phyloP scores from a whole-genome alignment of 345 rosid species.

The Arabidopsis arenosa region DNA sequence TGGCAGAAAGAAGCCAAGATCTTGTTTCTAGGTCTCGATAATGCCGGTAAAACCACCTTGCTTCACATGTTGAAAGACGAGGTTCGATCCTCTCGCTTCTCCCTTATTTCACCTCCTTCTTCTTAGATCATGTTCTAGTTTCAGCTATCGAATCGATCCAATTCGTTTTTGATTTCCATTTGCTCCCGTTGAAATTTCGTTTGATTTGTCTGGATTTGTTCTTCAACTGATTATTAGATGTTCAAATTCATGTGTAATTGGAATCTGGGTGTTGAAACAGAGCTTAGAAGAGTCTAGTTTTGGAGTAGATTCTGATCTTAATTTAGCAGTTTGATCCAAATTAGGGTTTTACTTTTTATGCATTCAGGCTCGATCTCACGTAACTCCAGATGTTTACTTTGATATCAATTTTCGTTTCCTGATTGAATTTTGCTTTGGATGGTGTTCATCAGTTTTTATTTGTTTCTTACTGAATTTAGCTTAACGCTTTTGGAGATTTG shows the following conservation, averaged over 20 bases:
- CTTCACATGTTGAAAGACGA: conserved; percentile 93
- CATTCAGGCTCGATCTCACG: neutral
- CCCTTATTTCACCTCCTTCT: neutral
- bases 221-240: neutral
- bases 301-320: neutral
- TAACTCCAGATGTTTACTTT: conserved; percentile 18
- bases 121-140: neutral
- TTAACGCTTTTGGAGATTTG: conserved; percentile 9
- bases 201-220: neutral
- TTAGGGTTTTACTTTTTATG: neutral
- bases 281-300: neutral
- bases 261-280: neutral
- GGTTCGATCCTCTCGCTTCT: conserved; percentile 48
- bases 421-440: neutral
- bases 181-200: neutral
- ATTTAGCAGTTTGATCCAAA: neutral
- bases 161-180: neutral
- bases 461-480: neutral
- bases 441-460: neutral
- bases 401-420: neutral
- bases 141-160: conserved; percentile 16
- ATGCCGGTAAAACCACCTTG: conserved; percentile 87
- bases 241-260: neutral
- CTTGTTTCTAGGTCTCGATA: conserved; percentile 87
- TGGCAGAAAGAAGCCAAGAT: conserved; percentile 93